These are phyloP conservation scores for Fusarium floridanum DNA, from an alignment of 2,329 filamentous ascomycete species.

Conservation along the genomic window DNA sequence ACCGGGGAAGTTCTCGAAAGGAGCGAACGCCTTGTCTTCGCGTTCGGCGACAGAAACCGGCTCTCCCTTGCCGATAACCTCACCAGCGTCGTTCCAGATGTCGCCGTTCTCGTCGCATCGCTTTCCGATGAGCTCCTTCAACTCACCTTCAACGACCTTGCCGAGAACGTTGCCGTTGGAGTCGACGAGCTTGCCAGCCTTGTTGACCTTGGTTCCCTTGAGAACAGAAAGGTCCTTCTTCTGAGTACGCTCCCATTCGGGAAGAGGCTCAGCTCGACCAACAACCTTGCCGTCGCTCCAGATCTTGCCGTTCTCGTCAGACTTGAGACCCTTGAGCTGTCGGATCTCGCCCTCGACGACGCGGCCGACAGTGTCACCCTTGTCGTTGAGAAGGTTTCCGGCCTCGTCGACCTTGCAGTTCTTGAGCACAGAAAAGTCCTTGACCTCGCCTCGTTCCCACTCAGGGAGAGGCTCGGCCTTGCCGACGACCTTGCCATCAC, in stretches of 20 bases:
- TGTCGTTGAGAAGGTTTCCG: constrained; percentile 67
- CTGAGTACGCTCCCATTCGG: constrained; percentile 62
- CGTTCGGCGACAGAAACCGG: constrained; percentile 66
- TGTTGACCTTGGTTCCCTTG: constrained; percentile 69
- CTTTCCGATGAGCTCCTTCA: constrained; percentile 73
- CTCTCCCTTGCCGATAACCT: constrained; percentile 76
- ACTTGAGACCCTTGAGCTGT: constrained; percentile 73
- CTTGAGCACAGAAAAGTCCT: constrained; percentile 39
- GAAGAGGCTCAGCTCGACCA: constrained; percentile 75
- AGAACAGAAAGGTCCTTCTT: constrained; percentile 59
- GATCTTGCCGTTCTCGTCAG: constrained; percentile 78
- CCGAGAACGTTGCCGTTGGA: constrained; percentile 68
- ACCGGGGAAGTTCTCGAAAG: constrained; percentile 71
- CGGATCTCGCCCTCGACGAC: constrained; percentile 72
- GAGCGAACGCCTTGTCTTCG: constrained; percentile 62
- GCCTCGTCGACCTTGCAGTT: constrained; percentile 56
- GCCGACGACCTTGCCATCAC: constrained; percentile 76
- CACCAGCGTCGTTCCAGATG: constrained; percentile 78
- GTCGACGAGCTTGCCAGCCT: constrained; percentile 69
- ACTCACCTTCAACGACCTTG: constrained; percentile 72
- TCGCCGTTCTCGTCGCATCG: constrained; percentile 75
- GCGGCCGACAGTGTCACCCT: constrained; percentile 69
- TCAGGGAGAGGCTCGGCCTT: constrained; percentile 73
- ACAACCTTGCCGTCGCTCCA: constrained; percentile 75
- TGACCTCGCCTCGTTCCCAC: constrained; percentile 60